A percentile compares a stretch with the other conserved stretches of the same genome.
Conservation (phyloP, 148 eudicot species). For the Tetragonia tetragonoides region DNA sequence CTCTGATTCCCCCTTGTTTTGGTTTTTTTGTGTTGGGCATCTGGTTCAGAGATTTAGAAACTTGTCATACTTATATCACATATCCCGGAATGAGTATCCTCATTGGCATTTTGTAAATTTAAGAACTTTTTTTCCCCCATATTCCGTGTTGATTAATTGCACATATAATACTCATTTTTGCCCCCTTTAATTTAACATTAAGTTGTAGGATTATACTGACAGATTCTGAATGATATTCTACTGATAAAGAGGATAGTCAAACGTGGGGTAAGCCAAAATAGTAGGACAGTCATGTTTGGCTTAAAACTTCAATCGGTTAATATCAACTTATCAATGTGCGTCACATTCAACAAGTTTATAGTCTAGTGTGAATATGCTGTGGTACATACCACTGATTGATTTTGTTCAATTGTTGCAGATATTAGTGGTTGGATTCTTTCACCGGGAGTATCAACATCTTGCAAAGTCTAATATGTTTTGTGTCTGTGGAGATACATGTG, state of each 20-base stretch:
- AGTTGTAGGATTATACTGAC: too few relatives aligned
- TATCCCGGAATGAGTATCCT: too few relatives aligned
- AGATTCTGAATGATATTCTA: background rate
- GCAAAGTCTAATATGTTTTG: conserved; percentile 51
- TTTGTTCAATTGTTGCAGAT: conserved; percentile 49
- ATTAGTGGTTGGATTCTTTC: conserved; percentile 71
- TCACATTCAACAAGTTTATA: background rate
- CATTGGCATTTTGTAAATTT: too few relatives aligned
- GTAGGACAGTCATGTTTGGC: background rate
- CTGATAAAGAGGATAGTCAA: background rate
- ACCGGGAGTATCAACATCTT: conserved; percentile 45
- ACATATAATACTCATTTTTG: too few relatives aligned
- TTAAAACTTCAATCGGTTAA: background rate
- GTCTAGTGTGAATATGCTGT: background rate
- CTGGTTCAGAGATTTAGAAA: too few relatives aligned
- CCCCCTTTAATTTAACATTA: too few relatives aligned
- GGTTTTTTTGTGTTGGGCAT: too few relatives aligned
- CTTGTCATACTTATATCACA: too few relatives aligned
- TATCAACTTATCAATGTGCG: background rate
- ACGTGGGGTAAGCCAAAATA: background rate
- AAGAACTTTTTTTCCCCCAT: too few relatives aligned
- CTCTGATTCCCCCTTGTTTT: too few relatives aligned
- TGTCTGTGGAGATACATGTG: conserved; percentile 67
- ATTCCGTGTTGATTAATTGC: too few relatives aligned
- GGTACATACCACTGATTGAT: background rate